phyloP scores from a whole-genome alignment of 139 green algal genomes.

The Chlamydomonas sp. region DNA sequence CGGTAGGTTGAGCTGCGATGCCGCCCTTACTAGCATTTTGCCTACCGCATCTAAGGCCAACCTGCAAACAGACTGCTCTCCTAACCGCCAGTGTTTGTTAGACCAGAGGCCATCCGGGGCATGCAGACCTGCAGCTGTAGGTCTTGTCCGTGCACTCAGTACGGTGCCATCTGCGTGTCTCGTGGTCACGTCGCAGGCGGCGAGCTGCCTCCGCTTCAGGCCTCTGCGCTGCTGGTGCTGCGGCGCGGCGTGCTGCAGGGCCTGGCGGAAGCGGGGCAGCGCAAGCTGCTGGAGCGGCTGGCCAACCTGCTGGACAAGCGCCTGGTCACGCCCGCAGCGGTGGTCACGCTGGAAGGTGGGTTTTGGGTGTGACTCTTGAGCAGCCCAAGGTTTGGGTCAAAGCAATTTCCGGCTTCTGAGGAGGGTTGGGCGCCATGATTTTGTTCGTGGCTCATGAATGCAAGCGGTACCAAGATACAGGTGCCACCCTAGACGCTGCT shows the following conservation, averaged over 20 bases:
- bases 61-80: too few species aligned
- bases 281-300: conserved; percentile 71
- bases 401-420: too few species aligned
- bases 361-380: background rate
- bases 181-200: background rate
- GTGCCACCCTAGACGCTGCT: too few species aligned
- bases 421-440: too few species aligned
- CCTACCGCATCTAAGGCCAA: too few species aligned
- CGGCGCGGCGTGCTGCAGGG: conserved; percentile 75
- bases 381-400: too few species aligned
- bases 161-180: background rate
- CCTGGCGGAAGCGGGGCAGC: conserved; percentile 78
- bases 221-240: conserved; percentile 84
- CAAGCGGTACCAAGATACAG: too few species aligned
- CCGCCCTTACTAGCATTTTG: too few species aligned
- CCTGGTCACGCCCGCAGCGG: conserved; percentile 55
- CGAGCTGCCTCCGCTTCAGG: conserved; percentile 59
- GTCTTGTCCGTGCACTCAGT: background rate
- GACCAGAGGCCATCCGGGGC: too few species aligned
- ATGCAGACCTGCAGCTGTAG: background rate
- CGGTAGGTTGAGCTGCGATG: conserved; percentile 29
- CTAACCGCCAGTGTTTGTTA: too few species aligned
- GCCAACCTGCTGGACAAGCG: conserved; percentile 24
- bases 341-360: conserved; percentile 71
- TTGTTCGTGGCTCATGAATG: too few species aligned